Base-by-base conservation (phyloP, 2,329 filamentous ascomycete genomes). In the Beauveria sp. region DNA sequence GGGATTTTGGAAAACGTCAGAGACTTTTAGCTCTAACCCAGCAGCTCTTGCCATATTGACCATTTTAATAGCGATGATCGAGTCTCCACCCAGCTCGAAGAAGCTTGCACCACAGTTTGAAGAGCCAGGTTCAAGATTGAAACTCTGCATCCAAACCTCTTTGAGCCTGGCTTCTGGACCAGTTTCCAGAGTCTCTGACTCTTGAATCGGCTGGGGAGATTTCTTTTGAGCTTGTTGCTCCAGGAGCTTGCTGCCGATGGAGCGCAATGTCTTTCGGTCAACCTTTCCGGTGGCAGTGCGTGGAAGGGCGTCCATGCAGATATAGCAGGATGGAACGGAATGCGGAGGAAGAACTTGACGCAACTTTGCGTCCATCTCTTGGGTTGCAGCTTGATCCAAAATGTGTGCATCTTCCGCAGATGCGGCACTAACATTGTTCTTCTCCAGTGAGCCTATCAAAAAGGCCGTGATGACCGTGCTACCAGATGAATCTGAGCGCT, bases 271-370 rank as follows among this genome's bases (percentile, higher is more conserved):
- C 50, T 40, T 62, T 14, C 62, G 45, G 38, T 62, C 52, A 7
- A 55, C 51, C 22, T 63, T 63, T 3, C 62, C 59, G 1, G 59
- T 63, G 22, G 58, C 62, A 38, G 58, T 63, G 20, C 50, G 49
- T 22, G 62, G 62, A 49, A 53, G 62, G 10, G 42, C 9, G 9
- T 52, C 2, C 58, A 63, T 57, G 43, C 58, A 49, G 22, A 63
- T 47, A 12, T 61, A 58, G 34, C 34, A 61, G 2, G 58, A 50
- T 1, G 62, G 62, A 14, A 63, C 42, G 26, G 62, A 51, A 16
- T 61, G 46, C 10, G 52, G 22, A 24, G 62, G 51, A 16, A 63
- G 43, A 3, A 38, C 46, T 46, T 61, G 58, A 9, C 45, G 18
- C 52, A 62, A 14, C 7, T 49, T 45, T 4, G 22, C 38, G n/a